Evolutionary conservation across 805 yeast species (phyloP).

Genomic region (Schwanniomyces sp.): DNA sequence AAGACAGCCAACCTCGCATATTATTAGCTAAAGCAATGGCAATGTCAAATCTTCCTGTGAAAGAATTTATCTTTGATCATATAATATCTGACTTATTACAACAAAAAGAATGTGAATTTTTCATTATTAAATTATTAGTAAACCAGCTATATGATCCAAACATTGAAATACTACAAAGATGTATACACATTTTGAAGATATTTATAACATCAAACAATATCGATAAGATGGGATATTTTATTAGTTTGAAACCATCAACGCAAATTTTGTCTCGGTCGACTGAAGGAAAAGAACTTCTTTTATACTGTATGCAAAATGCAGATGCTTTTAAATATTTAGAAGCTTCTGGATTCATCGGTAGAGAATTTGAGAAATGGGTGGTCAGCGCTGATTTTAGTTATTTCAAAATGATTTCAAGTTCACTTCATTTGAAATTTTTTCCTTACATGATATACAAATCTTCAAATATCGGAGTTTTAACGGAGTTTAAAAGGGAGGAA

Average conservation of each 20-base stretch:
- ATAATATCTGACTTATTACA: slow-evolving; percentile 44
- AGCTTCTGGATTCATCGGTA: slow-evolving; percentile 57
- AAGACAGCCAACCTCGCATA: slow-evolving; percentile 66
- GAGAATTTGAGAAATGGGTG: slow-evolving; percentile 70
- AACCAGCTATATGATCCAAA: slow-evolving; percentile 70
- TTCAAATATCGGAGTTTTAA: slow-evolving; percentile 1
- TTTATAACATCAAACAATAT: slow-evolving; percentile 21
- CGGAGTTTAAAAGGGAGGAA: neutral
- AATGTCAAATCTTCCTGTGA: slow-evolving; percentile 50
- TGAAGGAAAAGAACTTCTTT: slow-evolving; percentile 47
- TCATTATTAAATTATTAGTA: slow-evolving; percentile 57
- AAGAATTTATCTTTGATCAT: slow-evolving; percentile 56
- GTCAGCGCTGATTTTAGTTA: slow-evolving; percentile 45
- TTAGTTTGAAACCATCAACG: slow-evolving; percentile 56
- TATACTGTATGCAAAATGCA: slow-evolving; percentile 63
- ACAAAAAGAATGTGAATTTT: slow-evolving; percentile 34
- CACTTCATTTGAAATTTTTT: slow-evolving; percentile 21
- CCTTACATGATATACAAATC: slow-evolving; percentile 18
- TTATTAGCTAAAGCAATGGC: slow-evolving; percentile 65
- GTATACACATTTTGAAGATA: slow-evolving; percentile 20
- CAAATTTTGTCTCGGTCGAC: slow-evolving; percentile 23
- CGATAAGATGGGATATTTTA: slow-evolving; percentile 49
- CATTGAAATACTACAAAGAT: slow-evolving; percentile 14
- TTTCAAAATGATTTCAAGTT: slow-evolving; percentile 47
- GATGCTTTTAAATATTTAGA: slow-evolving; percentile 68